Conservation (phyloP, 306 rosid species). For the Rubus parviflorus region DNA sequence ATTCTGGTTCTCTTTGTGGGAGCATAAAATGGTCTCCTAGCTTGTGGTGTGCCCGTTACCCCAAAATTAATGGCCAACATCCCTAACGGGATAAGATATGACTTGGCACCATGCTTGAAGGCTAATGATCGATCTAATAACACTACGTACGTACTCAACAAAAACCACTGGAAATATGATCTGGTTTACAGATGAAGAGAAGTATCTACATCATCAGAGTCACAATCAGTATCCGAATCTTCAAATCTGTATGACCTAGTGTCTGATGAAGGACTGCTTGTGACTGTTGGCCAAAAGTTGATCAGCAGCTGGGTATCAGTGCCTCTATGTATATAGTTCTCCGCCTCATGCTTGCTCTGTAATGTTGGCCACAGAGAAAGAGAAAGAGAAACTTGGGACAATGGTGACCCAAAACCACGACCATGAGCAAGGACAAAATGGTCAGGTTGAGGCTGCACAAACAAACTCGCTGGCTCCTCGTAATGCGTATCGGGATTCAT, state of each 20-base stretch:
- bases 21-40: too few relatives aligned
- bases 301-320: background rate
- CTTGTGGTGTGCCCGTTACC: too few relatives aligned
- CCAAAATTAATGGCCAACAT: background rate
- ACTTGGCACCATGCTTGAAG: too few relatives aligned
- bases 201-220: slow-evolving; percentile 68
- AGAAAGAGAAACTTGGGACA: background rate
- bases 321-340: background rate
- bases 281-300: background rate
- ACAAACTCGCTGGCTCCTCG: background rate
- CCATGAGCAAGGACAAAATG: background rate
- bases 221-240: slow-evolving; percentile 28
- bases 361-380: background rate
- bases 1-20: background rate
- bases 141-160: too few relatives aligned
- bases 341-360: background rate
- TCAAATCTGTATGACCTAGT: slow-evolving; percentile 18
- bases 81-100: background rate
- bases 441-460: background rate
- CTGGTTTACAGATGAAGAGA: slow-evolving; percentile 73
- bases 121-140: too few relatives aligned
- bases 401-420: background rate
- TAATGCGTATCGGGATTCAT: background rate
- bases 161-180: background rate
- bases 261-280: background rate